These are phyloP conservation scores for Priceomyces medius DNA, from an alignment of 805 yeast species.

Conservation along the genomic window DNA sequence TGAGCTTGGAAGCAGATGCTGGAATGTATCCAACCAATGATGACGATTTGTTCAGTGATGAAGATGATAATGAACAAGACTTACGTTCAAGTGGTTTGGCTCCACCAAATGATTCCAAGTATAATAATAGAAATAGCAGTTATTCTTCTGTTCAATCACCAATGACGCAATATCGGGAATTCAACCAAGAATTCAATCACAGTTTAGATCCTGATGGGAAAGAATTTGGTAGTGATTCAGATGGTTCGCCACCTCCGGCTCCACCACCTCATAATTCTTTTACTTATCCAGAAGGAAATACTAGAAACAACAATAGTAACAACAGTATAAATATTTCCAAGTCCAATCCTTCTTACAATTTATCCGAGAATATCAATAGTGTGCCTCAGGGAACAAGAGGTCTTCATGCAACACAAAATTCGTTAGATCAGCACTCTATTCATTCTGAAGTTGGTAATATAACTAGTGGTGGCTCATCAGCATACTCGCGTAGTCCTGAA, in stretches of 20 bases:
- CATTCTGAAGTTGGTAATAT: slow-evolving; percentile 27
- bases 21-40: slow-evolving; percentile 38
- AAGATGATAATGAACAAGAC: slow-evolving; percentile 23
- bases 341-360: slow-evolving; percentile 14
- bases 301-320: background rate
- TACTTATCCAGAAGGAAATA: slow-evolving; percentile 1
- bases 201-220: slow-evolving; percentile 15
- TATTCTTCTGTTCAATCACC: slow-evolving; percentile 43
- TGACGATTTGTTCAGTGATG: slow-evolving; percentile 36
- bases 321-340: slow-evolving; percentile 6
- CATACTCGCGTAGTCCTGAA: slow-evolving; percentile 14
- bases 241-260: slow-evolving; percentile 24
- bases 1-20: slow-evolving; percentile 25
- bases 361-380: slow-evolving; percentile 14
- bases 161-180: slow-evolving; percentile 42
- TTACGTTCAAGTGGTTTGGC: slow-evolving; percentile 3
- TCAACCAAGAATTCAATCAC: slow-evolving; percentile 37
- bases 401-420: slow-evolving; percentile 10
- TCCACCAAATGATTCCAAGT: slow-evolving; percentile 4
- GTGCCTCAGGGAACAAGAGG: slow-evolving; percentile 19
- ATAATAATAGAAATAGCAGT: slow-evolving; percentile 29
- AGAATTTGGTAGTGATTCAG: slow-evolving; percentile 13
- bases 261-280: slow-evolving; percentile 16
- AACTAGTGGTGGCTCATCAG: slow-evolving; percentile 14
- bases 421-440: slow-evolving; percentile 18